Base-by-base conservation (phyloP, 2,329 filamentous ascomycete genomes). In the Paramyrothecium sp. region DNA sequence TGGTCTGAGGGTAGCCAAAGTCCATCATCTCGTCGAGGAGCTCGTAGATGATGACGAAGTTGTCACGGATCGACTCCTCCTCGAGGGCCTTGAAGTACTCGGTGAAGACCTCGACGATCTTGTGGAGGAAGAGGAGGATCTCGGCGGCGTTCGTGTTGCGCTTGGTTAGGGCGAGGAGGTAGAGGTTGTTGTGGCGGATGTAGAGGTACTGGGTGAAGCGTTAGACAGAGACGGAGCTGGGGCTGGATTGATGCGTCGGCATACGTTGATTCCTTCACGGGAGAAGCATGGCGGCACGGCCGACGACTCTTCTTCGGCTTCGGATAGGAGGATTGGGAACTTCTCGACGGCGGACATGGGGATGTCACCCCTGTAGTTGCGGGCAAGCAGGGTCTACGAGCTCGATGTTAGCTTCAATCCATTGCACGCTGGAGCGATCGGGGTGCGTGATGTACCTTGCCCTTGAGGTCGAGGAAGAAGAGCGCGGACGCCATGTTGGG, bases 11-110 rank as follows among this genome's bases (percentile, higher is more conserved):
- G 74, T 99, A 97, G 62, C 95, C 95, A 81, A 99, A 99, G 77
- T 99, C 95, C 95, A 99, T 99, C 95, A 99, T 99, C 81, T 99
- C 95, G 72, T 99, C 95, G 61, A 99, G 85, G 60, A 99, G 79
- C 77, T 99, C 95, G 81, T 99, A 99, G 71, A 99, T 99, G 71
- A 99, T 88, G 74, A 99, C 95, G 72, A 99, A 99, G 80, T 99
- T 99, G 81, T 99, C 95, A 67, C 95, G 88, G 73, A 99, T 99
- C 67, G 92, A 97, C 77, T 99, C 95, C 75, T 99, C 95, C 76
- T 99, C 95, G 59, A 99, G 84, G 62, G 96, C 94, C 76, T 99
- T 99, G 84, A 99, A 99, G 81, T 99, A 99, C 77, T 99, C 95
- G 58, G 95, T 99, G 73, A 99, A 99, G 62, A 99, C 95, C 75